Evolutionary conservation across 768 basidiomycete species (phyloP), one percentile per base, ranked within the genome.

Genomic region (Gloeopeniophorella convolvens): DNA sequence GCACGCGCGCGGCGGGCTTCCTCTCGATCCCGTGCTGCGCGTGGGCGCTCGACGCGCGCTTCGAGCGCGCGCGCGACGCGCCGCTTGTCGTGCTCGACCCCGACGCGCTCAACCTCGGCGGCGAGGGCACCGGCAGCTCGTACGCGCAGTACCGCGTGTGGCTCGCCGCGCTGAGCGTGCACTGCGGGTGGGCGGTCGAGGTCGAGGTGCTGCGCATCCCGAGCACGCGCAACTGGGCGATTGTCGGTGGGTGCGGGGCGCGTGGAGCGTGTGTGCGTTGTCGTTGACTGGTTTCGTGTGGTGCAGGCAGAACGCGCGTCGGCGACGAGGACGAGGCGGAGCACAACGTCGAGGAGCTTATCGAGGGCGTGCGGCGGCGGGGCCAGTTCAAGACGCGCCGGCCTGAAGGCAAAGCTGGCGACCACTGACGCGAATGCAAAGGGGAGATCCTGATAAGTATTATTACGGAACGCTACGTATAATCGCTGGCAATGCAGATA

Each of bases 191-290:
- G 88, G 72, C 78, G 52, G 73, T 92, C 11, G 94, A 96, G 65
- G 81, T 81, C 47, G 95, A 98, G 66, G 78, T 72, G 21, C 65
- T 98, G 57, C 72, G 95, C 52, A 94, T 98, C 11, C 94, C 94
- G 1, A 91, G 88, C 64, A 96, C 95, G 33, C 77, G 91, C 51
- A 92, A 92, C 62, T 96, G 93, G 91, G 89, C 85, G 0, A 76
- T 96, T 43, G 67, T 95, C 26, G 93, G 94, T 92, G 44, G 31
- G 46, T 51, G 6, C 12, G 34, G 18, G 10, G 18, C 2, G 12
- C 21, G 15, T 54, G 11, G 11, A 3, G 11, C 7, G 6, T 30
- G 31, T 23, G 28, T 4, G 30, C n/a, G 55, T 50, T 6, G 31
- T 9, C 10, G 42, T 44, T 37, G 39, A 32, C 40, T 35, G 31